Evolutionary conservation across 495 filamentous ascomycete species (phyloP).

Genomic region (Neurospora hispaniola): DNA sequence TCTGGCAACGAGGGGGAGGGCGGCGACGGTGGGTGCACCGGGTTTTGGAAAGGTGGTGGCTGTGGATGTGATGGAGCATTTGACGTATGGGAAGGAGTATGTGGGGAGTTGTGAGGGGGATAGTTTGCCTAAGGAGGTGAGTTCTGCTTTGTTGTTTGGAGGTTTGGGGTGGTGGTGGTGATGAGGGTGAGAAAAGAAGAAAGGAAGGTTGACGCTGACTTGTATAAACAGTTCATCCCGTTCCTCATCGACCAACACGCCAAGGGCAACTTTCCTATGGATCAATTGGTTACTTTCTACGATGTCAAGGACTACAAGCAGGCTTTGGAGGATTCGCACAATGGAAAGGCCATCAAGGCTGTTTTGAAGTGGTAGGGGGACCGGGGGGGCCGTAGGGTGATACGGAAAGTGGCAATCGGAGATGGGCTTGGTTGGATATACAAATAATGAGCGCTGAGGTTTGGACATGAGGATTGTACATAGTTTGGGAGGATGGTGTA

Average conservation of each 20-base stretch:
- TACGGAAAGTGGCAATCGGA: not conserved
- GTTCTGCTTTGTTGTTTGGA: constrained; percentile 2
- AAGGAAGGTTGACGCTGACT: constrained; percentile 9
- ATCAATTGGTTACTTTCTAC: constrained; percentile 24
- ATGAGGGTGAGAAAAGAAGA: not conserved
- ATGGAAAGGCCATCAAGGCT: constrained; percentile 20
- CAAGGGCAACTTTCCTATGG: constrained; percentile 33
- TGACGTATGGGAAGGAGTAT: constrained; percentile 24
- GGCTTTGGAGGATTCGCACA: constrained; percentile 17
- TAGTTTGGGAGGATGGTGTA: not conserved
- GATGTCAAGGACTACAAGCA: constrained; percentile 17
- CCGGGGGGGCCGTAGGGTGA: not conserved
- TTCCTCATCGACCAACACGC: constrained; percentile 29
- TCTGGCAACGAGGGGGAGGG: constrained; percentile 26
- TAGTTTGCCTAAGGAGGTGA: constrained; percentile 14
- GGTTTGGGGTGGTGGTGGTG: not conserved
- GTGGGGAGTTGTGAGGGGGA: constrained; percentile 22
- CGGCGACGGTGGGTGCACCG: constrained; percentile 35
- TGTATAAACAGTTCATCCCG: constrained; percentile 25
- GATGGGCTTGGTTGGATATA: not conserved
- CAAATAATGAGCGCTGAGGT: not conserved
- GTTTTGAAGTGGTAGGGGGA: constrained; percentile 15
- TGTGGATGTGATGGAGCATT: constrained; percentile 18
- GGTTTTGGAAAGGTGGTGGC: constrained; percentile 14
- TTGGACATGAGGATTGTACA: not conserved